A percentile compares a stretch with the other conserved stretches of the same genome.
Conservation (phyloP, 305 asterid species). For the Petunia hybrid region DNA sequence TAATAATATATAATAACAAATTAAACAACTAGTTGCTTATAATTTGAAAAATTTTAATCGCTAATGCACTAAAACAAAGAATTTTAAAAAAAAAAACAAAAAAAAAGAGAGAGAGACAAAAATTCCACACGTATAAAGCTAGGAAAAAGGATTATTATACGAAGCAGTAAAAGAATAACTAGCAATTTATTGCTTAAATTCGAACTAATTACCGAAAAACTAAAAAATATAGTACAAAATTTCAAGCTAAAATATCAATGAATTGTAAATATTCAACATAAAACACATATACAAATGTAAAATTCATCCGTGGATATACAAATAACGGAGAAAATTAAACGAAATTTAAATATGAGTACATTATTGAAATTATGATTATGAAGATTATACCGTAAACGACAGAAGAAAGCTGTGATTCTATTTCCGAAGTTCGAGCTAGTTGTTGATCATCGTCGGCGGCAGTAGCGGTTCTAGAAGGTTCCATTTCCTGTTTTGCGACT, state of each 20-base stretch:
- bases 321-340: not conserved
- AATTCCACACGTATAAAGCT: not conserved
- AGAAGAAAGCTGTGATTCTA: constrained; percentile 73
- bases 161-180: not conserved
- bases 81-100: not conserved
- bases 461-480: not conserved
- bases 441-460: constrained; percentile 25
- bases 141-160: not conserved
- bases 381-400: constrained; percentile 66
- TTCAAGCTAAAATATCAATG: not conserved
- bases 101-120: too few species aligned
- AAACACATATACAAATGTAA: not conserved
- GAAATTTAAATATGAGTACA: not conserved
- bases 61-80: not conserved
- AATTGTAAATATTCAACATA: not conserved
- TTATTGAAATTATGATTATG: not conserved
- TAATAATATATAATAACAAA: not conserved
- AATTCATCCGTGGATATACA: not conserved
- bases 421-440: constrained; percentile 44
- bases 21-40: not conserved
- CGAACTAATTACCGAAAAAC: not conserved
- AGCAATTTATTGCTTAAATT: not conserved
- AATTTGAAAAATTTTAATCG: too few species aligned
- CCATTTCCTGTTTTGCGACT: constrained; percentile 1
- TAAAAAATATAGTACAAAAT: not conserved